Percentiles rank a stretch among this genome's conserved stretches.
Conservation (phyloP, 495 filamentous ascomycete genomes). For the Collariella sp. region DNA sequence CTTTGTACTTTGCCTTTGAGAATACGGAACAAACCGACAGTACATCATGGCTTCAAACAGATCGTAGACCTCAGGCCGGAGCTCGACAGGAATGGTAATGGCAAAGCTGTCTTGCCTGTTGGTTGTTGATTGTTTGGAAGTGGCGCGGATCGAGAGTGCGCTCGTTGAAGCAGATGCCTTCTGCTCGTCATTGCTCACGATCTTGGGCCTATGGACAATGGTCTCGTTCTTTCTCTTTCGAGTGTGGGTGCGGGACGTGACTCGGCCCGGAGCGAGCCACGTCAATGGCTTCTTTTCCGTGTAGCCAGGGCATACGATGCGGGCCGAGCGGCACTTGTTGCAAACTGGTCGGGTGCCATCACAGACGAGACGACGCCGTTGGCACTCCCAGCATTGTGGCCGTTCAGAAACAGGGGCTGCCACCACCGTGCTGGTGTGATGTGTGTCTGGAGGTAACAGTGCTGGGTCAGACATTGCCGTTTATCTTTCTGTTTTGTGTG, state of each 20-base stretch:
- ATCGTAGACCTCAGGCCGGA: slow-evolving; percentile 9
- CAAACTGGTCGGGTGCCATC: slow-evolving; percentile 27
- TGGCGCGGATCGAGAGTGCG: not conserved
- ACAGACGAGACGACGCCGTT: slow-evolving; percentile 29
- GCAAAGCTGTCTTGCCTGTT: not conserved
- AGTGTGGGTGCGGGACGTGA: slow-evolving; percentile 18
- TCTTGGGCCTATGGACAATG: not conserved
- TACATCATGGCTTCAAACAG: slow-evolving; percentile 14
- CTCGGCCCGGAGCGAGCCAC: slow-evolving; percentile 26
- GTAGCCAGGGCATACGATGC: slow-evolving; percentile 31
- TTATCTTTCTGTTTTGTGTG: not conserved
- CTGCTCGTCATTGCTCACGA: not conserved
- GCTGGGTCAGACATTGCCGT: not conserved
- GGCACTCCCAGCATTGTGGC: slow-evolving; percentile 36
- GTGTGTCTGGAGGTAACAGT: not conserved
- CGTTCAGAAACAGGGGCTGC: too few species aligned
- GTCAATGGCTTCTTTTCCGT: slow-evolving; percentile 26
- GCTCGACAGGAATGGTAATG: not conserved
- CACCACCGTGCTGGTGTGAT: too few species aligned
- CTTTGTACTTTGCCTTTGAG: not conserved
- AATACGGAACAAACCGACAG: slow-evolving; percentile 6
- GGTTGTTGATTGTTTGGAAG: not conserved
- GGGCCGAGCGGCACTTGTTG: slow-evolving; percentile 19
- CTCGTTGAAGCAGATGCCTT: not conserved
- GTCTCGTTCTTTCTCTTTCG: slow-evolving; percentile 2